A percentile compares a stretch with the other conserved stretches of the same genome.
Conservation (phyloP, 805 yeast genomes). For the Candida namnaoensis region DNA sequence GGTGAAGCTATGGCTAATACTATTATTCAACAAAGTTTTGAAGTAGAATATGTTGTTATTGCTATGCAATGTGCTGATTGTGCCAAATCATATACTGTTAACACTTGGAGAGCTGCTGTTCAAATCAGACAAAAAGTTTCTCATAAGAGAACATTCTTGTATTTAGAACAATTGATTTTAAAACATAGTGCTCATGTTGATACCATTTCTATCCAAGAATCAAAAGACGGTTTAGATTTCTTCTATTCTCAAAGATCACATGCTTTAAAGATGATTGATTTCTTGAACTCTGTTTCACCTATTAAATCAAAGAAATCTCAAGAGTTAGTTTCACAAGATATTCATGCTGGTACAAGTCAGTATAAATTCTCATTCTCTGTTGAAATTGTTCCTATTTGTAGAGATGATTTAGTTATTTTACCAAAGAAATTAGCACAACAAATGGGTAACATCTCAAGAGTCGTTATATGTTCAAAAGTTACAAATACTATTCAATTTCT, state of each 20-base stretch:
- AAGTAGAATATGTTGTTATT: conserved; percentile 85
- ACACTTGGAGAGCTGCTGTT: conserved; percentile 97
- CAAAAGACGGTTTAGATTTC: conserved; percentile 92
- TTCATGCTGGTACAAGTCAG: conserved; percentile 79
- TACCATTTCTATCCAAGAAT: conserved; percentile 87
- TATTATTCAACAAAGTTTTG: conserved; percentile 88
- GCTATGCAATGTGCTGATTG: conserved; percentile 99
- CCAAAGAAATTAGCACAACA: conserved; percentile 82
- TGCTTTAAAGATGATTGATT: conserved; percentile 91
- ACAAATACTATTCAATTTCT: conserved; percentile 79
- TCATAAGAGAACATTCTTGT: conserved; percentile 93
- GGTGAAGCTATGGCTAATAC: conserved; percentile 94
- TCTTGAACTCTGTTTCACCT: conserved; percentile 79
- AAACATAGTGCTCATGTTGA: conserved; percentile 90
- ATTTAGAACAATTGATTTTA: conserved; percentile 89
- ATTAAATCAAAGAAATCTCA: conserved; percentile 75
- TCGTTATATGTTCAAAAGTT: conserved; percentile 79
- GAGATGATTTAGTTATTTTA: conserved; percentile 89
- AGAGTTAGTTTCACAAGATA: conserved; percentile 87
- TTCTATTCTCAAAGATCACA: conserved; percentile 83
- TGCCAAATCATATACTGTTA: conserved; percentile 93
- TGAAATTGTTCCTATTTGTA: conserved; percentile 93
- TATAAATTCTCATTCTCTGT: conserved; percentile 90
- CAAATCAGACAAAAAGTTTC: conserved; percentile 97
- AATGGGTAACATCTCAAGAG: conserved; percentile 72